Conservation (phyloP, 2,329 filamentous ascomycete species). For the Sporothrix pseudoabietina region DNA sequence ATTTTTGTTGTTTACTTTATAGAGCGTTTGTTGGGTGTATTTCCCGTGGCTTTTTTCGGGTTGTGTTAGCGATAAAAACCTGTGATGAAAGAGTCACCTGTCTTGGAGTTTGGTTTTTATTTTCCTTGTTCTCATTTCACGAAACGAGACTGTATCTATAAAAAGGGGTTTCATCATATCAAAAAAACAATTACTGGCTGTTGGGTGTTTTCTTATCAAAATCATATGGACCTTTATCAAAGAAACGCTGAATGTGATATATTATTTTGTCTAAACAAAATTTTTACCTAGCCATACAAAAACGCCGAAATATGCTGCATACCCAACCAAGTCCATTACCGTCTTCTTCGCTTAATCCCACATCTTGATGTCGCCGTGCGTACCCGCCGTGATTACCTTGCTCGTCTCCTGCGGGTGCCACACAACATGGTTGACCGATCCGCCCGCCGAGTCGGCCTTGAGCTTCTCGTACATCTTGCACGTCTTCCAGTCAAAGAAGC, state of each 20-base stretch:
- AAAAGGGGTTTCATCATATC: not conserved
- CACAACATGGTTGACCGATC: slow-evolving; percentile 79
- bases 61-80: slow-evolving; percentile 1
- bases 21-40: slow-evolving; percentile 17
- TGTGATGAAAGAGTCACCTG: not conserved
- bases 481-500: slow-evolving; percentile 99
- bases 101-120: slow-evolving; percentile 1
- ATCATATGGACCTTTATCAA: not conserved
- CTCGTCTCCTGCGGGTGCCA: slow-evolving; percentile 99
- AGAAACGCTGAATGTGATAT: slow-evolving; percentile 5
- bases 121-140: not conserved
- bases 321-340: not conserved
- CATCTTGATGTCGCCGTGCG: slow-evolving; percentile 86
- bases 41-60: not conserved
- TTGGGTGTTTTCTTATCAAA: not conserved
- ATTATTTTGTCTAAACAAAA: slow-evolving; percentile 21
- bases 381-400: slow-evolving; percentile 86
- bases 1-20: not conserved
- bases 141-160: not conserved
- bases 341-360: slow-evolving; percentile 70
- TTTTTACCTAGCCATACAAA: too few species aligned
- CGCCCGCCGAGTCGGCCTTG: slow-evolving; percentile 77
- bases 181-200: not conserved
- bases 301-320: slow-evolving; percentile 23
- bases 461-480: slow-evolving; percentile 99